Conservation (phyloP, 331 rosid genomes). For the Saraca asoca region DNA sequence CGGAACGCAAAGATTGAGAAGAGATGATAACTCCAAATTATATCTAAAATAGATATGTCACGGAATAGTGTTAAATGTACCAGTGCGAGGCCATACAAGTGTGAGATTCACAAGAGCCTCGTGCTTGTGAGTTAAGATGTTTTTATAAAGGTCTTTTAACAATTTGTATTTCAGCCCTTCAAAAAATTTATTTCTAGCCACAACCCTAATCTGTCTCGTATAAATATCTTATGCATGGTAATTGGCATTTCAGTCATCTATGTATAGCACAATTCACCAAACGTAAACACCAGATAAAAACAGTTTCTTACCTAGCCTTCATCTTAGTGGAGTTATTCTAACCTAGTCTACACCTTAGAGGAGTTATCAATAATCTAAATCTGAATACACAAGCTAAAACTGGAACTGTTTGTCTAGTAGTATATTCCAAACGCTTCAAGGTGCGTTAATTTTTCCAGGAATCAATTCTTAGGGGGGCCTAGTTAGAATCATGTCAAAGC, state of each 20-base stretch:
- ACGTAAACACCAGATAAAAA: background rate
- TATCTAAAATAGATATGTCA: background rate
- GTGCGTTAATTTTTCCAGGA: constrained; percentile 22
- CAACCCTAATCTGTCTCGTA: constrained; percentile 1
- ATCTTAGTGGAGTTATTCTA: constrained; percentile 6
- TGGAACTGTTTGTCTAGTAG: constrained; percentile 36
- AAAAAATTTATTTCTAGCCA: too few relatives aligned
- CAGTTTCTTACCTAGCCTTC: constrained; percentile 9
- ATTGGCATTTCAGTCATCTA: constrained; percentile 24
- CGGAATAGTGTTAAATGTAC: too few relatives aligned
- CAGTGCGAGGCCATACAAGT: too few relatives aligned
- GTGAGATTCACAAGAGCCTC: too few relatives aligned
- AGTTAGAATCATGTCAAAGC: constrained; percentile 21
- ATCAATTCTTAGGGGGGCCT: constrained; percentile 31
- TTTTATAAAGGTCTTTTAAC: too few relatives aligned
- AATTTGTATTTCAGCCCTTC: too few relatives aligned
- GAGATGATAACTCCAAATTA: background rate
- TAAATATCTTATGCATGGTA: constrained; percentile 13
- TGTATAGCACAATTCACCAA: background rate
- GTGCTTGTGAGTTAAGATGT: too few relatives aligned
- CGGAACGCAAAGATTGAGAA: constrained; percentile 12
- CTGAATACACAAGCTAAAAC: constrained; percentile 27
- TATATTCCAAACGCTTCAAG: constrained; percentile 29
- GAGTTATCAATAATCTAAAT: constrained; percentile 25
- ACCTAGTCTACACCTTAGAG: background rate